Evolutionary conservation across 2,329 filamentous ascomycete genomes (phyloP).

Genomic region (Chaetomium sp.): DNA sequence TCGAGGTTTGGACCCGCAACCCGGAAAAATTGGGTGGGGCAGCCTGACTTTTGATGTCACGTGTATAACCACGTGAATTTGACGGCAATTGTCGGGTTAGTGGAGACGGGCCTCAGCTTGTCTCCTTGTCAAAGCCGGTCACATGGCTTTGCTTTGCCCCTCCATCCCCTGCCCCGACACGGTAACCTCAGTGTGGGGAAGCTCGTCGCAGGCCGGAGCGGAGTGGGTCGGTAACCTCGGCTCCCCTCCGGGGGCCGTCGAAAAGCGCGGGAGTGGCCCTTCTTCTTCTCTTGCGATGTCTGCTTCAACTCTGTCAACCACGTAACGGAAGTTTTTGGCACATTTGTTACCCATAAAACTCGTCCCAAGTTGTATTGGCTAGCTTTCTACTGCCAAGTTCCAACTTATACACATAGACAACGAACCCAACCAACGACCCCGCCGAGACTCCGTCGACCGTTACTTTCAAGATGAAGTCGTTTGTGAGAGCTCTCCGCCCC

Average conservation of each 20-base stretch:
- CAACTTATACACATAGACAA: no score
- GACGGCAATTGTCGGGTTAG: slow-evolving; percentile 24
- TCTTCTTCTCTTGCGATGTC: background rate
- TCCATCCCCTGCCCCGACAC: background rate
- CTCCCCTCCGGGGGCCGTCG: slow-evolving; percentile 8
- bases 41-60: slow-evolving; percentile 17
- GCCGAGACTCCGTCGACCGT: background rate
- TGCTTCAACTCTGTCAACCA: background rate
- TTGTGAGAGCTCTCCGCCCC: slow-evolving; percentile 46
- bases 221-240: slow-evolving; percentile 16
- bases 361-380: no score
- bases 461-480: slow-evolving; percentile 38
- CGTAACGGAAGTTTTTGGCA: background rate
- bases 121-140: slow-evolving; percentile 8
- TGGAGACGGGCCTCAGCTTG: background rate
- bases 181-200: slow-evolving; percentile 10
- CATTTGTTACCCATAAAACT: background rate
- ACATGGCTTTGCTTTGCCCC: slow-evolving; percentile 15
- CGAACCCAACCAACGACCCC: background rate
- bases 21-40: slow-evolving; percentile 8
- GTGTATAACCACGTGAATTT: slow-evolving; percentile 12
- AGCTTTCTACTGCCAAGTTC: no score
- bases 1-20: slow-evolving; percentile 2
- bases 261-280: background rate
- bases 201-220: background rate